These are phyloP conservation scores for Stentor roeselii DNA, from an alignment of 73 alveolate species.

Conservation along the genomic window DNA sequence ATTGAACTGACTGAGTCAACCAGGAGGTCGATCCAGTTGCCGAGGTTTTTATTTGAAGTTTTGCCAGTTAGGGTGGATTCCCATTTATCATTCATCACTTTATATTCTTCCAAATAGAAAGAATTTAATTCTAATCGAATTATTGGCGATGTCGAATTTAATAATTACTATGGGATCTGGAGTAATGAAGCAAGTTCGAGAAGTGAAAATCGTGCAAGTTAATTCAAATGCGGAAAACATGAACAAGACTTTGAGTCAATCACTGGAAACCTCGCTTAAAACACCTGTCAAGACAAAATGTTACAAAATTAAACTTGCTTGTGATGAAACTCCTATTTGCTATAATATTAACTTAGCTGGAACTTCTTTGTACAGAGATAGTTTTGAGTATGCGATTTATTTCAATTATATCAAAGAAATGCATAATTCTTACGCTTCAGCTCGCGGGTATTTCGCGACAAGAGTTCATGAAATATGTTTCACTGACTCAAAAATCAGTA, in stretches of 20 bases:
- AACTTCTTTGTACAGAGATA: background rate
- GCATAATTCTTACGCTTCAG: background rate
- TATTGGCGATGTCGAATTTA: too few species aligned
- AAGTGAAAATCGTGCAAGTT: background rate
- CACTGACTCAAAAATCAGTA: background rate
- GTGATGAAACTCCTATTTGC: background rate
- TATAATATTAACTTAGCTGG: background rate
- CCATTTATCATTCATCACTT: background rate
- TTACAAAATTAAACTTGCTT: background rate
- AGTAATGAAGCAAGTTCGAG: background rate
- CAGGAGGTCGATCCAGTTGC: background rate
- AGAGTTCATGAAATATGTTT: background rate
- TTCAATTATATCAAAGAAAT: background rate
- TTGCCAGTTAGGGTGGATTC: conserved; percentile 42
- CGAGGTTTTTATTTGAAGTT: conserved; percentile 43
- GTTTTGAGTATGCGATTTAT: background rate
- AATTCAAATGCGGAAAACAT: background rate
- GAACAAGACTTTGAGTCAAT: background rate
- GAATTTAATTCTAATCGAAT: background rate
- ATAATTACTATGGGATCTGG: background rate
- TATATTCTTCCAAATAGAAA: background rate
- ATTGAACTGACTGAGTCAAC: background rate
- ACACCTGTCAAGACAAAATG: too few species aligned
- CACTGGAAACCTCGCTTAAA: background rate
- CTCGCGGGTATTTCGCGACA: background rate